phyloP scores from a whole-genome alignment of 2,329 filamentous ascomycete species.

The Phialemonium atrogriseum region DNA sequence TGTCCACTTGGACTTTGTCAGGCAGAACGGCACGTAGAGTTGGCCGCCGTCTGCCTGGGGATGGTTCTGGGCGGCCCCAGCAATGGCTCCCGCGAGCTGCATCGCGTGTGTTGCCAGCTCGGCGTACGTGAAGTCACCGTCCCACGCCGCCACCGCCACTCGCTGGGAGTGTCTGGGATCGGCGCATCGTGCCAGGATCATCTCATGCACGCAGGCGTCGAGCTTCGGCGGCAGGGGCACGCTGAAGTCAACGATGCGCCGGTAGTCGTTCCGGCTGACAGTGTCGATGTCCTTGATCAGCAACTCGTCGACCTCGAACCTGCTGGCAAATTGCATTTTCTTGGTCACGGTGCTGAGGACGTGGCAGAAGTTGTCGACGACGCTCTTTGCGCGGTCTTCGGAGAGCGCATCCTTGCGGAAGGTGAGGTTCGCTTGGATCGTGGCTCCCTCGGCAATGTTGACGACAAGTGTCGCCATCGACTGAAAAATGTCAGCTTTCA shows the following conservation, averaged over 20 bases:
- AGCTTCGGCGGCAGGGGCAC: no score
- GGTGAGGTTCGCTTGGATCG: slow-evolving; percentile 5
- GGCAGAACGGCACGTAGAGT: not conserved
- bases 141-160: not conserved
- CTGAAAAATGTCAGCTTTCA: no score
- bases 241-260: slow-evolving; percentile 8
- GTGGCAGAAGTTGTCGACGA: slow-evolving; percentile 6
- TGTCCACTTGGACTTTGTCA: not conserved
- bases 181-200: not conserved
- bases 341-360: slow-evolving; percentile 3
- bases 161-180: not conserved
- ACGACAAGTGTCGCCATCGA: slow-evolving; percentile 5
- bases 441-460: slow-evolving; percentile 5
- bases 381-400: slow-evolving; percentile 2
- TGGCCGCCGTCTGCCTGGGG: no score
- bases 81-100: no score
- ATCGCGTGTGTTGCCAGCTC: no score
- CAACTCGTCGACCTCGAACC: slow-evolving; percentile 6
- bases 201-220: not conserved
- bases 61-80: no score
- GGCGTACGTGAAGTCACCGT: not conserved
- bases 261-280: slow-evolving; percentile 7
- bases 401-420: slow-evolving; percentile 5
- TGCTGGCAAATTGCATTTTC: slow-evolving; percentile 3
- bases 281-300: slow-evolving; percentile 7